Evolutionary conservation across 345 rosid species (phyloP).

Genomic region (Moricandia moricandioides): DNA sequence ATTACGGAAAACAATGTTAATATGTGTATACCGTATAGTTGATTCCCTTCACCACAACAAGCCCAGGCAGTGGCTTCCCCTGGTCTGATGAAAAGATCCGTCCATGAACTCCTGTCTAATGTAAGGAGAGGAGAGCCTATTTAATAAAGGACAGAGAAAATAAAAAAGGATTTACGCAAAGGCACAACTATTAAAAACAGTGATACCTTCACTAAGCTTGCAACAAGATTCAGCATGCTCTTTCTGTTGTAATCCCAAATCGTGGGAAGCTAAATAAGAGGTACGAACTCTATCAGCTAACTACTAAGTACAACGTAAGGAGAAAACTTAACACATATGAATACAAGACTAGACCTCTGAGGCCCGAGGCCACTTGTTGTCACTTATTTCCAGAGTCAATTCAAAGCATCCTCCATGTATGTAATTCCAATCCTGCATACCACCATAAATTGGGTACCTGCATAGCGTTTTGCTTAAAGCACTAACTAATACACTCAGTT

Average conservation of each 20-base stretch:
- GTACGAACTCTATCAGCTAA: conserved; percentile 20
- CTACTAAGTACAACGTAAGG: conserved; percentile 1
- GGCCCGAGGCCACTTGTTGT: conserved; percentile 89
- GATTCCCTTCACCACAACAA: conserved; percentile 61
- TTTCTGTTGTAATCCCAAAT: conserved; percentile 86
- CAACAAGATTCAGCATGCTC: conserved; percentile 92
- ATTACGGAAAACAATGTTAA: neutral
- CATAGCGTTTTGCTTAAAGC: conserved; percentile 26
- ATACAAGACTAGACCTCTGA: conserved; percentile 57
- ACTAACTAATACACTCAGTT: conserved; percentile 10
- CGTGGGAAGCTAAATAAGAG: conserved; percentile 63
- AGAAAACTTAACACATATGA: conserved; percentile 5
- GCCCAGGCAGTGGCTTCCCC: conserved; percentile 79
- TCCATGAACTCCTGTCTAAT: conserved; percentile 90
- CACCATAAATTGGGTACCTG: conserved; percentile 99
- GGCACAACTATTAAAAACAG: no score
- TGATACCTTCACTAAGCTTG: conserved; percentile 77
- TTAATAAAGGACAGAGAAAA: neutral
- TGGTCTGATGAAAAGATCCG: conserved; percentile 74
- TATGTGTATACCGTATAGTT: conserved; percentile 60
- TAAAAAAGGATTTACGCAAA: neutral
- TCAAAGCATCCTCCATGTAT: conserved; percentile 93
- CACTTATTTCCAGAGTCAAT: conserved; percentile 92
- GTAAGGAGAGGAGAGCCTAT: neutral
- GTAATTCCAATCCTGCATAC: conserved; percentile 99